phyloP scores from a whole-genome alignment of 768 basidiomycete species.

The Cubamyces sp. region DNA sequence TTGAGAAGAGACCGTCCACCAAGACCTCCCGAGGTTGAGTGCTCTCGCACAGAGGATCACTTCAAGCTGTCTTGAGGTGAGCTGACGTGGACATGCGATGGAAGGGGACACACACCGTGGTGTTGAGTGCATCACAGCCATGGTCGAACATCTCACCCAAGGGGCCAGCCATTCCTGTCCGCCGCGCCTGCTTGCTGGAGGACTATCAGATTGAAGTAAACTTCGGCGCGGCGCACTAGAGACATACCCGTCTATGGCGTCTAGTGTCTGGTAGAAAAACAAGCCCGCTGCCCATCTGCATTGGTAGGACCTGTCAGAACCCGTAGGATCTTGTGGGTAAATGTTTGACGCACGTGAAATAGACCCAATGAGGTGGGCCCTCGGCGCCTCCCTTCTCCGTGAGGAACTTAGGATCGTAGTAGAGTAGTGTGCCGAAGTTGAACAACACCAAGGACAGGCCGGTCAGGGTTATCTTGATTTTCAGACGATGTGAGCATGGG shows the following conservation, averaged over 20 bases:
- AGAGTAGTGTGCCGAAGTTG: conserved; percentile 83
- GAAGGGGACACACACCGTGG: conserved; percentile 60
- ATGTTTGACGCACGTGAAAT: conserved; percentile 69
- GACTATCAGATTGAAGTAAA: background rate
- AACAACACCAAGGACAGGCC: conserved; percentile 81
- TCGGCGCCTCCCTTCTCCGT: conserved; percentile 63
- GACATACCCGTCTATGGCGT: conserved; percentile 85
- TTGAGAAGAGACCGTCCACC: conserved; percentile 96
- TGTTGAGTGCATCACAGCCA: conserved; percentile 94
- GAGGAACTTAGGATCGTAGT: conserved; percentile 81
- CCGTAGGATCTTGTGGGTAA: background rate
- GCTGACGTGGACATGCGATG: background rate
- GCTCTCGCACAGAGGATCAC: conserved; percentile 82
- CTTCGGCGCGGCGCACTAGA: background rate
- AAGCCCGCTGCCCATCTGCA: conserved; percentile 84
- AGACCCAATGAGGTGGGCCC: conserved; percentile 84
- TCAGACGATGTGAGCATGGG: conserved; percentile 6
- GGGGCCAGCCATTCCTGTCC: conserved; percentile 97
- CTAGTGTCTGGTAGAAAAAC: conserved; percentile 89
- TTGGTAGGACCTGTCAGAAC: background rate
- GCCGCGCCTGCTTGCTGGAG: conserved; percentile 87
- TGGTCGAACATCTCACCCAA: conserved; percentile 99
- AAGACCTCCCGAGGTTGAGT: conserved; percentile 88
- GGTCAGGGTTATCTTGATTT: conserved; percentile 80
- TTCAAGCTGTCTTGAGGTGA: conserved; percentile 63